Percentiles rank a stretch among this genome's conserved stretches.
phyloP scores from a whole-genome alignment of 352 stramenopile species.

The Globisporangium sylvaticum region DNA sequence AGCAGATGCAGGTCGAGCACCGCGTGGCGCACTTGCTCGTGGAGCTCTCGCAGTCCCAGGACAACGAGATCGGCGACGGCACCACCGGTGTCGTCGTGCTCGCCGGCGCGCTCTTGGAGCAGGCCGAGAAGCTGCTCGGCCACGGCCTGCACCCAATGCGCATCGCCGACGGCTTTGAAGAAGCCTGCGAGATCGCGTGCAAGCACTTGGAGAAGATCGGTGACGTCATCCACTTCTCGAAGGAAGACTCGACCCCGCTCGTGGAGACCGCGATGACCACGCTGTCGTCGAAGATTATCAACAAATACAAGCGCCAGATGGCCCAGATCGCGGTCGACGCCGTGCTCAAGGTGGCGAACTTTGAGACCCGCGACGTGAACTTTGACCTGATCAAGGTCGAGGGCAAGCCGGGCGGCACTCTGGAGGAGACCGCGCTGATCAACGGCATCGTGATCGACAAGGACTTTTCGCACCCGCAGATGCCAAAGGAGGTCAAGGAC shows the following conservation, averaged over 20 bases:
- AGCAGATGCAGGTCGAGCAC: conserved; percentile 99
- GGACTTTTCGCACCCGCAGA: conserved; percentile 99
- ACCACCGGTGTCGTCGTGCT: conserved; percentile 99
- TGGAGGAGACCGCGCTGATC: conserved; percentile 98
- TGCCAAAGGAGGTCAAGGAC: conserved; percentile 96
- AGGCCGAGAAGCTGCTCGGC: conserved; percentile 95
- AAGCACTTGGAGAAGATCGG: conserved; percentile 94
- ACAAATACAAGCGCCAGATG: conserved; percentile 98
- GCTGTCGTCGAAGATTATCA: conserved; percentile 99
- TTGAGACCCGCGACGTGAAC: conserved; percentile 99
- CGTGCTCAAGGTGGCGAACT: conserved; percentile 97
- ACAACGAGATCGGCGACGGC: conserved; percentile 99
- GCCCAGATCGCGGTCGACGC: conserved; percentile 98
- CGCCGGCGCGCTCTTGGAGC: conserved; percentile 95
- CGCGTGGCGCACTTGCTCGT: conserved; percentile 98
- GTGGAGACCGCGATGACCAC: conserved; percentile 98
- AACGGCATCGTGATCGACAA: conserved; percentile 99
- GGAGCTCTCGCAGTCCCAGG: conserved; percentile 97
- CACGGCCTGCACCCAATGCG: conserved; percentile 97
- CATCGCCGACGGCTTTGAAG: conserved; percentile 98
- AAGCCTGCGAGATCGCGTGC: conserved; percentile 95
- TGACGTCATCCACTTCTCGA: conserved; percentile 95
- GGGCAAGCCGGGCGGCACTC: conserved; percentile 95
- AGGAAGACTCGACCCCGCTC: conserved; percentile 93
- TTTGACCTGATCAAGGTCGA: conserved; percentile 99